Percentiles rank a stretch among this genome's conserved stretches.
Evolutionary conservation across 176 grass and related monocot genomes (phyloP).

Genomic region (Zoysia japonica): DNA sequence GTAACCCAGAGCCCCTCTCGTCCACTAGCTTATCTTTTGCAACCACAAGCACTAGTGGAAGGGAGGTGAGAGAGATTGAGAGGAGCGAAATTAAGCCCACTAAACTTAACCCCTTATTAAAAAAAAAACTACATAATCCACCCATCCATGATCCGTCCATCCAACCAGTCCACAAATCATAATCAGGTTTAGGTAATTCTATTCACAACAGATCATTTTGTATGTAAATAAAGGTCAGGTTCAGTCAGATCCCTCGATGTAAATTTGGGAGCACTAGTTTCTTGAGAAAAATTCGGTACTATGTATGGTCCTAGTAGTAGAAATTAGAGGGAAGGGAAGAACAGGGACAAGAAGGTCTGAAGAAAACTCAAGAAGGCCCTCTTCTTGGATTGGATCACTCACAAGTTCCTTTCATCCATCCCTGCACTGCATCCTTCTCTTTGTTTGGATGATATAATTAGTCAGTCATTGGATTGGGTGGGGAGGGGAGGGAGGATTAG

Average conservation of each 20-base stretch:
- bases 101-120: slow-evolving; percentile 44
- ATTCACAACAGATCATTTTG: slow-evolving; percentile 57
- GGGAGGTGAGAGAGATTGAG: slow-evolving; percentile 16
- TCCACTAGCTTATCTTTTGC: slow-evolving; percentile 7
- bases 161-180: slow-evolving; percentile 35
- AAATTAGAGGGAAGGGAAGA: slow-evolving; percentile 36
- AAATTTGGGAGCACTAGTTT: slow-evolving; percentile 53
- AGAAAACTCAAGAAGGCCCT: not conserved
- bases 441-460: slow-evolving; percentile 18
- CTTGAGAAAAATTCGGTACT: not conserved
- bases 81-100: slow-evolving; percentile 43
- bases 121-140: slow-evolving; percentile 47
- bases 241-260: slow-evolving; percentile 39
- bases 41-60: not conserved
- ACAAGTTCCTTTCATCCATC: slow-evolving; percentile 8
- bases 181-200: slow-evolving; percentile 50
- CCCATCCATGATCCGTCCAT: slow-evolving; percentile 1
- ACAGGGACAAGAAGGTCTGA: slow-evolving; percentile 43
- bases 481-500: slow-evolving; percentile 39
- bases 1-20: slow-evolving; percentile 31
- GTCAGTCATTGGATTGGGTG: slow-evolving; percentile 44
- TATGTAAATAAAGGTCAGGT: slow-evolving; percentile 61
- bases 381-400: slow-evolving; percentile 24
- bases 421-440: slow-evolving; percentile 9
- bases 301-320: slow-evolving; percentile 10